Base-by-base conservation (phyloP, 2,329 filamentous ascomycete genomes). In the Delphinella strobiligena region DNA sequence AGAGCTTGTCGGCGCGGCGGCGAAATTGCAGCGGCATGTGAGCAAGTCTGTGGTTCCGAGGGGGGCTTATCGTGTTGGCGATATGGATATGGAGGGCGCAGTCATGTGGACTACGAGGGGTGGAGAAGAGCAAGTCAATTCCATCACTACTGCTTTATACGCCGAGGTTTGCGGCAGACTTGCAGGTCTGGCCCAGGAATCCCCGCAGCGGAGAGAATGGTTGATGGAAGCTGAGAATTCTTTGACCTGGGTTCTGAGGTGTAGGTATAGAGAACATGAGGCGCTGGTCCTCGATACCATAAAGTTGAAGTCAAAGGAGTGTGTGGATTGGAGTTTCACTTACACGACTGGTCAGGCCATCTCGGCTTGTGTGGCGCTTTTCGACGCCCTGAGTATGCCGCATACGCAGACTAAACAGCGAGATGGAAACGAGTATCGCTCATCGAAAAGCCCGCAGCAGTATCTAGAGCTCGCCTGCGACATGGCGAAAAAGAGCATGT, bases 331-430 rank as follows among this genome's bases (percentile, higher is more conserved):
- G 52, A 50, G 49, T 2, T 55, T 55, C 33, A 52, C 48, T 1
- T 54, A 55, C 34, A 48, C 44, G 15, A 54, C 52, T 10, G 52
- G 46, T 5, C 49, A 52, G 18, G 40, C 47, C n/a, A 48, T 55
- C 18, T 47, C 49, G 5, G 48, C 42, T 4, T 49, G 44, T 27
- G 48, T 48, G 19, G 38, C 50, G 1, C 31, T 54, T 17, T 54
- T 41, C 17, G 16, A 34, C 10, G 37, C 43, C 12, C n/a, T 31
- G 14, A 32, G 17, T 15, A 7, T 7, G n/a, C n/a, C n/a, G n/a
- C n/a, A n/a, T n/a, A n/a, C n/a, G n/a, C n/a, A n/a, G n/a, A n/a
- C n/a, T n/a, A n/a, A n/a, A n/a, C n/a, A n/a, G n/a, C n/a, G n/a
- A n/a, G 24, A 22, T 17, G 11, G 37, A 16, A 30, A 19, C 8